Base-by-base conservation (phyloP, 345 rosid genomes). In the Adansonia digitata region DNA sequence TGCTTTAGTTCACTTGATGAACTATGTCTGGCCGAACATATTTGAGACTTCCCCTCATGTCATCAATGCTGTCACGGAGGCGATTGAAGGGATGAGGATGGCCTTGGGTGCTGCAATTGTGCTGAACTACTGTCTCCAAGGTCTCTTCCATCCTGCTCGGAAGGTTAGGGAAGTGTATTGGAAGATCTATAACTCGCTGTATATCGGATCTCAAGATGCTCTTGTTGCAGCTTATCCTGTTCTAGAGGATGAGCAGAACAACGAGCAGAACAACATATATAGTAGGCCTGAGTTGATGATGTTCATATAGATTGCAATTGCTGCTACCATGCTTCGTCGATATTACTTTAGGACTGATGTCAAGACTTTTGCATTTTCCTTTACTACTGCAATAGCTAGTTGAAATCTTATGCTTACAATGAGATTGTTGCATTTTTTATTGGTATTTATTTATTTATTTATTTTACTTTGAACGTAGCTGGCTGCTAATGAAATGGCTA, bases 1-100 rank as follows among this genome's bases (percentile, higher is more conserved):
- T 79, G 99, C 98, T 20, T 75, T 96, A 63, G 77, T 90, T 39
- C 99, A 93, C 84, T 82, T 96, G 78, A 82, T 96, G 53, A 96
- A 96, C 87, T 96, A 84, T 31, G 94, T 96, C 29, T 96, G 99
- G 99, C 99, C 99, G 10, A 96, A 93, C 84, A 93, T 96, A 46
- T 96, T 96, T 29, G 98, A 96, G 88, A 96, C 99, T 24, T 96
- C 99, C n/a, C 99, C 98, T 35, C 99, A 96, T 69, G 98, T 96
- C 5, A 93, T 96, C 20, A 96, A 96, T 72, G 97, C 97, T 1
- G 99, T 93, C n/a, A 92, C 84, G 94, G 99, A 96, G 83, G 99
- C 99, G 24, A 86, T 93, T 43, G 99, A 96, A 85, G 98, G 97
- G 49, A 92, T 93, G 98, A 80, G 97, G 80, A 97, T 96, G 22